Percentiles rank a stretch among this genome's conserved stretches.
Evolutionary conservation across 768 basidiomycete genomes (phyloP).

Genomic region (Saitozyma podzolica): DNA sequence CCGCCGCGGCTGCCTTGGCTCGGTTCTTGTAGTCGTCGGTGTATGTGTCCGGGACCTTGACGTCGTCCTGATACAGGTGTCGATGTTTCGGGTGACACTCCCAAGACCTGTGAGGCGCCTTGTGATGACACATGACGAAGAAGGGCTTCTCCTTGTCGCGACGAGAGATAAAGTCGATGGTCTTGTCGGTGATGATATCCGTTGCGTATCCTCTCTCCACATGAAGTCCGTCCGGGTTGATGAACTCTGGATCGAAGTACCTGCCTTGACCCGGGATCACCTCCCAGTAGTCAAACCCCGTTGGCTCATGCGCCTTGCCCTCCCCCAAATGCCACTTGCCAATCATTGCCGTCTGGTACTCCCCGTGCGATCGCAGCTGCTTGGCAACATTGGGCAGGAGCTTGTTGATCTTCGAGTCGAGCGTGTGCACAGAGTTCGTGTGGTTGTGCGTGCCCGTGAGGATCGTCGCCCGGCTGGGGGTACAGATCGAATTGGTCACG

Average conservation of each 20-base stretch:
- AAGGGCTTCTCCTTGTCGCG: constrained; percentile 23
- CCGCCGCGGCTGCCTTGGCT: constrained; percentile 26
- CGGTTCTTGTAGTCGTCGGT: constrained; percentile 37
- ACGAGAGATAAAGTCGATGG: constrained; percentile 24
- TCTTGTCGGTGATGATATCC: constrained; percentile 36
- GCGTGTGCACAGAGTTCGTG: constrained; percentile 2
- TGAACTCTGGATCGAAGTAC: constrained; percentile 29
- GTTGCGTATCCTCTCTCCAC: constrained; percentile 26
- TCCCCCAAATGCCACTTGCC: constrained; percentile 43
- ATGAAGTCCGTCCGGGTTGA: constrained; percentile 5
- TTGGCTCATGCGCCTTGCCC: constrained; percentile 23
- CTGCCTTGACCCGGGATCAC: constrained; percentile 28
- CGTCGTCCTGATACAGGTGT: constrained; percentile 26
- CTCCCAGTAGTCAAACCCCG: constrained; percentile 30
- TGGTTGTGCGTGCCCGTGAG: constrained; percentile 14
- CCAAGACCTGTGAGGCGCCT: constrained; percentile 36
- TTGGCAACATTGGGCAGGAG: constrained; percentile 25
- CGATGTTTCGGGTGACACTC: constrained; percentile 28
- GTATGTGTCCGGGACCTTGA: constrained; percentile 31
- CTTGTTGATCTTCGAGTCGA: constrained; percentile 5
- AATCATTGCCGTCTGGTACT: constrained; percentile 23
- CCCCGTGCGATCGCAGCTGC: constrained; percentile 24
- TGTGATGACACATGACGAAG: constrained; percentile 39
- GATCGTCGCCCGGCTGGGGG: constrained; percentile 11
- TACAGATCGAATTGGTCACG: constrained; percentile 17